Evolutionary conservation across 768 basidiomycete genomes (phyloP), one percentile per base, ranked within the genome.

Genomic region (Lactarius indigo): DNA sequence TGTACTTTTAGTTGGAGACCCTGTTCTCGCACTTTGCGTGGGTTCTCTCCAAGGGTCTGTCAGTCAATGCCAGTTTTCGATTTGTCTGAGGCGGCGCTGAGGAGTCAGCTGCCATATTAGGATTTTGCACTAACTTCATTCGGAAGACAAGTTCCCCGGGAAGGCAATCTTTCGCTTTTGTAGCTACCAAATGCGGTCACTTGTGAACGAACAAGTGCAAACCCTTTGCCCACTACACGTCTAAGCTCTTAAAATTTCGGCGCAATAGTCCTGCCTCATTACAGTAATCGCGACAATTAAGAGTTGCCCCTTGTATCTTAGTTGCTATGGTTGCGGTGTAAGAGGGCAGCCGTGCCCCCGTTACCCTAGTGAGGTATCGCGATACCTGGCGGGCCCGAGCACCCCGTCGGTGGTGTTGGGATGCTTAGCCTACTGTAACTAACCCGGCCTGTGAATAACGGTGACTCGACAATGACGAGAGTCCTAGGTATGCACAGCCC

Each of bases 211-310:
- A 12, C 23, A 50, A 47, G 20, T 26, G 5, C 47, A 17, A 15
- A 10, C 37, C 37, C 37, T 39, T 13, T 13, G 23, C 47, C 55
- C 55, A 31, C 3, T 56, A 20, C 33, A 33, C 55, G 30, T 33
- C 57, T 35, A 31, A 13, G 57, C n/a, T 39, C 35, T 15, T 28
- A 52, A 35, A 35, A 12, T 37, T 3, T 52, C 35, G 35, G n/a
- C 50, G 52, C 23, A 54, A 50, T 18, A n/a, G 6, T 33, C 52
- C 50, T 62, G 56, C 63, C 56, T 44, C n/a, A 10, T n/a, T 55
- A n/a, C n/a, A n/a, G n/a, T n/a, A 57, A 39, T 57, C 12, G 63
- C 55, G 55, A 41, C 63, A 64, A 20, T 57, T 54, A 42, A 42
- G 31, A 13, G 4, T 50, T 13, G 0, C 50, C 31, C 37, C 55